phyloP scores from a whole-genome alignment of 495 filamentous ascomycete genomes.

The Tuber aestivum region DNA sequence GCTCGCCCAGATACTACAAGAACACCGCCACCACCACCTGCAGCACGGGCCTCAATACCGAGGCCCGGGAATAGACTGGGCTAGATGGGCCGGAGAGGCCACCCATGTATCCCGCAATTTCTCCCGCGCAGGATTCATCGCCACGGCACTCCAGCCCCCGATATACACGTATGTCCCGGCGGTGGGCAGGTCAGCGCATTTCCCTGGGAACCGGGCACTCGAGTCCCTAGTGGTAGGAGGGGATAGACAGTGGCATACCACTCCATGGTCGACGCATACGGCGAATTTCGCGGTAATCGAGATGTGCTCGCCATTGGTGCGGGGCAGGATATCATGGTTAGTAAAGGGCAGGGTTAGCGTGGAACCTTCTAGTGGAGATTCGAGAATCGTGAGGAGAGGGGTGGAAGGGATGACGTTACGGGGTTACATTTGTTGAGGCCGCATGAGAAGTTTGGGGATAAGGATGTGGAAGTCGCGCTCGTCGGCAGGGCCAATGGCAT shows the following conservation, averaged over 20 bases:
- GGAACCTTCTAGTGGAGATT: conserved; percentile 50
- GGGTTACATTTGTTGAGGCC: conserved; percentile 52
- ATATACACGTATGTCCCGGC: conserved; percentile 12
- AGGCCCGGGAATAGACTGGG: conserved; percentile 13
- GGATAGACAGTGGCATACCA: conserved; percentile 60
- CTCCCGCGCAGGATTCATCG: conserved; percentile 56
- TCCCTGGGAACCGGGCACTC: conserved; percentile 34
- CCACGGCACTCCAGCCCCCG: conserved; percentile 50
- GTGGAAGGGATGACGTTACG: conserved; percentile 61
- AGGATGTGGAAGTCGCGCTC: conserved; percentile 44
- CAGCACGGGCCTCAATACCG: background rate
- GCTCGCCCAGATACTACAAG: conserved; percentile 14
- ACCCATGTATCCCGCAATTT: conserved; percentile 56
- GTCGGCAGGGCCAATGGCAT: conserved; percentile 49
- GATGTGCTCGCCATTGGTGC: conserved; percentile 60
- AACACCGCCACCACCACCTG: background rate
- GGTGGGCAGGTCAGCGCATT: conserved; percentile 7
- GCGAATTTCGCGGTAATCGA: conserved; percentile 26
- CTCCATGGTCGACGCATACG: conserved; percentile 57
- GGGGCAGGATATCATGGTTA: conserved; percentile 53
- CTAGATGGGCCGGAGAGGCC: conserved; percentile 50
- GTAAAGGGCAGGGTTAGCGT: conserved; percentile 34
- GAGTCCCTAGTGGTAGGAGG: conserved; percentile 43
- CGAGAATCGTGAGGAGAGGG: conserved; percentile 49
- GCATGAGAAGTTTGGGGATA: conserved; percentile 42